These are phyloP conservation scores for Tetrastigma voinierianum DNA, from an alignment of 164 flowering plant genomes.

Conservation along the genomic window DNA sequence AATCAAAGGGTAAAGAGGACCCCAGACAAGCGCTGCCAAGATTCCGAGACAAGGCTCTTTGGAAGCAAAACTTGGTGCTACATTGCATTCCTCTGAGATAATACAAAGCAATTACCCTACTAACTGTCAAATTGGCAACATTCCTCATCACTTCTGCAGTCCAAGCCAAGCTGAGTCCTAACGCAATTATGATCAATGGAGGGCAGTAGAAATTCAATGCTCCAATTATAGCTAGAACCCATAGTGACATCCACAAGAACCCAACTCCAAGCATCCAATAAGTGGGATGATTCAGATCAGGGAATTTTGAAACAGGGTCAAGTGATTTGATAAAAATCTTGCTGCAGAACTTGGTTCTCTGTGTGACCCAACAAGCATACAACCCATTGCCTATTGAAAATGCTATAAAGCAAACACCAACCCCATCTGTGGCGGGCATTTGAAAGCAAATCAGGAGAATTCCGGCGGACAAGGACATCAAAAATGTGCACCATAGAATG, in stretches of 20 bases:
- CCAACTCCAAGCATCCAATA: slow-evolving; percentile 73
- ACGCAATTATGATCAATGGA: slow-evolving; percentile 49
- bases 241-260: slow-evolving; percentile 77
- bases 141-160: slow-evolving; percentile 87
- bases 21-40: slow-evolving; percentile 92
- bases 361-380: slow-evolving; percentile 85
- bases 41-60: slow-evolving; percentile 69
- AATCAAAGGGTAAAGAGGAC: slow-evolving; percentile 78
- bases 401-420: slow-evolving; percentile 58
- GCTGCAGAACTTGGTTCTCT: slow-evolving; percentile 48
- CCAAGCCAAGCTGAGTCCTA: slow-evolving; percentile 80
- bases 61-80: slow-evolving; percentile 69
- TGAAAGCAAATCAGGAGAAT: slow-evolving; percentile 82
- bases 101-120: slow-evolving; percentile 74
- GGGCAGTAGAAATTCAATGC: slow-evolving; percentile 70
- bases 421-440: slow-evolving; percentile 61
- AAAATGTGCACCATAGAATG: slow-evolving; percentile 71
- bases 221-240: slow-evolving; percentile 82
- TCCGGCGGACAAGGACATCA: slow-evolving; percentile 59
- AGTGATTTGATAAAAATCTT: slow-evolving; percentile 53
- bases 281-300: slow-evolving; percentile 62
- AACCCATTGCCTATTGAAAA: slow-evolving; percentile 80
- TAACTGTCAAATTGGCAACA: slow-evolving; percentile 69
- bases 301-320: slow-evolving; percentile 65
- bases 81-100: slow-evolving; percentile 91